Base-by-base conservation (phyloP, 352 stramenopile species). In the Phytophthora multivora region DNA sequence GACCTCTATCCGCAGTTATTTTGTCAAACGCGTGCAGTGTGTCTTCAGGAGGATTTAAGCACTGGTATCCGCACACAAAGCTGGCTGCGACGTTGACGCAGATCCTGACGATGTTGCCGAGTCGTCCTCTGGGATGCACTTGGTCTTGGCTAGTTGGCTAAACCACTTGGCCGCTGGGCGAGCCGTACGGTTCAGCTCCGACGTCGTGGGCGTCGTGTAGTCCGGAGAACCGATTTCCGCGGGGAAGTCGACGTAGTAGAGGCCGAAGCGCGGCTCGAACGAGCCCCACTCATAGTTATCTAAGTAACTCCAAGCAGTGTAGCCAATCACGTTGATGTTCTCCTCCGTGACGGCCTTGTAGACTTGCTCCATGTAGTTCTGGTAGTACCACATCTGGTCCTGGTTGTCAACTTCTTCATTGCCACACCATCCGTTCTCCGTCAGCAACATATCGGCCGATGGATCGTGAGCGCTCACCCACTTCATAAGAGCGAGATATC, bases 391-490 rank as follows among this genome's bases (percentile, higher is more conserved):
- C 10, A 49, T 36, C 66, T 54, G 75, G 33, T 87, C 73, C 19
- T 42, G 23, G 41, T 83, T 85, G 15, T 85, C 73, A 9, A 88
- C 67, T 12, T 69, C 69, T 12, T 73, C 58, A 40, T 83, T 73
- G 11, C 78, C 78, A 30, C 78, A 88, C 73, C 73, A 88, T 2
- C 78, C 78, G 45, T 88, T 88, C 64, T 88, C 75, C 0, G 75
- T 83, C 7, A 88, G 51, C 18, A 86, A 19, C 13, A 85, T 81
- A 5, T 77, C 55, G 3, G 73, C 69, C 15, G 40, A 33, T 13
- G 28, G 28, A 4, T 33, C 28, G 13, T 33, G 28, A 33, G 28
- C 28, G 28, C 28, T 33, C 10, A 33, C 28, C 28, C 9, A 33
- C 28, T 33, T 33, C 28, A 33, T 33, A 33, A 33, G 28, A 33